Evolutionary conservation across 805 yeast genomes (phyloP).

Genomic region (Priceomyces melissophilus): DNA sequence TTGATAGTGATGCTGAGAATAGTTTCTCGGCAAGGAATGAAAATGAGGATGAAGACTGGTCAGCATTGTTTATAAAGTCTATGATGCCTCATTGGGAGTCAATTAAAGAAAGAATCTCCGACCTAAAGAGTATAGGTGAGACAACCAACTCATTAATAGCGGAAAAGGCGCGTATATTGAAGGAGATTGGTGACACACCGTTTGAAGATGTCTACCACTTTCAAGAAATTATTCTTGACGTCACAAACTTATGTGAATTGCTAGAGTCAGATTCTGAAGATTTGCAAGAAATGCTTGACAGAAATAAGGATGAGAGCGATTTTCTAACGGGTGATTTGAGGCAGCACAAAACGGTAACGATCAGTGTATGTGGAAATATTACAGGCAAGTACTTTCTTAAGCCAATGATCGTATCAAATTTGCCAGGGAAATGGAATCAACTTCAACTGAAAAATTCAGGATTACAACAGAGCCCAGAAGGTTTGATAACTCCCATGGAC

Average conservation of each 20-base stretch:
- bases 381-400: slow-evolving; percentile 17
- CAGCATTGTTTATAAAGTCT: slow-evolving; percentile 3
- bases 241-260: slow-evolving; percentile 8
- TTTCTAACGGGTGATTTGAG: slow-evolving; percentile 7
- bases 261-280: slow-evolving; percentile 5
- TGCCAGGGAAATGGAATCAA: slow-evolving; percentile 1
- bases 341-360: slow-evolving; percentile 10
- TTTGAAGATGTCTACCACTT: slow-evolving; percentile 18
- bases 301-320: slow-evolving; percentile 3
- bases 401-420: slow-evolving; percentile 20
- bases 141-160: slow-evolving; percentile 7
- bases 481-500: slow-evolving; percentile 14
- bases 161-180: slow-evolving; percentile 11
- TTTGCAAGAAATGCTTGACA: background rate
- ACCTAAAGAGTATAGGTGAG: slow-evolving; percentile 10
- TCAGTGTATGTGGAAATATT: slow-evolving; percentile 20
- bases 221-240: slow-evolving; percentile 18
- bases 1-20: background rate
- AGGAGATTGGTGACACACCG: slow-evolving; percentile 8
- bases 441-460: background rate
- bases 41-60: slow-evolving; percentile 3
- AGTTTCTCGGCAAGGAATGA: too few relatives aligned
- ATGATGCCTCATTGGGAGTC: slow-evolving; percentile 9
- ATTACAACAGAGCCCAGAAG: slow-evolving; percentile 11
- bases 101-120: slow-evolving; percentile 8